Conservation (phyloP, 148 eudicot genomes). For the Vaccinium myrtillus region DNA sequence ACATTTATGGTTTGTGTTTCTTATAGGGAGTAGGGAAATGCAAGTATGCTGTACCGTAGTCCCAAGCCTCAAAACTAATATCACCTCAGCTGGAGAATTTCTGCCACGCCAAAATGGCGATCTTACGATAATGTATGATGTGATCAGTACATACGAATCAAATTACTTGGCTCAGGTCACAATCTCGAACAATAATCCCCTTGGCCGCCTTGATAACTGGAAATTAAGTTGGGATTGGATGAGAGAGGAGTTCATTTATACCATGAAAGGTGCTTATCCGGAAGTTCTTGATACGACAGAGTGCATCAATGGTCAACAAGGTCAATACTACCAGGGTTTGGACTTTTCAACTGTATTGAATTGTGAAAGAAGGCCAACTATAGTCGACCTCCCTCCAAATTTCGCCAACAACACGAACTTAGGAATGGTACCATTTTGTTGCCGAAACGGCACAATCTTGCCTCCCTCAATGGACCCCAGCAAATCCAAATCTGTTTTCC, state of each 20-base stretch:
- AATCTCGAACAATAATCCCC: conserved; percentile 52
- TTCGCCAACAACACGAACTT: conserved; percentile 50
- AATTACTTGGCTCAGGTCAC: conserved; percentile 74
- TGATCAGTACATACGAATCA: conserved; percentile 35
- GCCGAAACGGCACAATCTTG: conserved; percentile 76
- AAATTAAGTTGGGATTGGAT: conserved; percentile 72
- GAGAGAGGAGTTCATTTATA: conserved; percentile 54
- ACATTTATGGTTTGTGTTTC: not conserved
- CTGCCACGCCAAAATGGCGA: conserved; percentile 66
- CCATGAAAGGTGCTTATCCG: conserved; percentile 68
- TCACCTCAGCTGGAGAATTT: conserved; percentile 38
- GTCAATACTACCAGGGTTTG: conserved; percentile 30
- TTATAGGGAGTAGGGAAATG: conserved; percentile 28
- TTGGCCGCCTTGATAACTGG: conserved; percentile 86
- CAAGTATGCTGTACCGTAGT: conserved; percentile 57
- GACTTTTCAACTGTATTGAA: conserved; percentile 66
- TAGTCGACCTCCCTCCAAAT: conserved; percentile 59
- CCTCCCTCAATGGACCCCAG: conserved; percentile 63
- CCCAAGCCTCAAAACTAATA: conserved; percentile 35
- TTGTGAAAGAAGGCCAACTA: conserved; percentile 56
- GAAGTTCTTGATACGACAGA: conserved; percentile 43
- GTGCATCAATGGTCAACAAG: conserved; percentile 56
- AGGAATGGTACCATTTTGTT: conserved; percentile 56
- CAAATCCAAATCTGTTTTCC: conserved; percentile 54
- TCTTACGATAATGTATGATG: conserved; percentile 73